A percentile compares a stretch with the other conserved stretches of the same genome.
Conservation (phyloP, 331 rosid genomes). For the Prunus yedoensis region DNA sequence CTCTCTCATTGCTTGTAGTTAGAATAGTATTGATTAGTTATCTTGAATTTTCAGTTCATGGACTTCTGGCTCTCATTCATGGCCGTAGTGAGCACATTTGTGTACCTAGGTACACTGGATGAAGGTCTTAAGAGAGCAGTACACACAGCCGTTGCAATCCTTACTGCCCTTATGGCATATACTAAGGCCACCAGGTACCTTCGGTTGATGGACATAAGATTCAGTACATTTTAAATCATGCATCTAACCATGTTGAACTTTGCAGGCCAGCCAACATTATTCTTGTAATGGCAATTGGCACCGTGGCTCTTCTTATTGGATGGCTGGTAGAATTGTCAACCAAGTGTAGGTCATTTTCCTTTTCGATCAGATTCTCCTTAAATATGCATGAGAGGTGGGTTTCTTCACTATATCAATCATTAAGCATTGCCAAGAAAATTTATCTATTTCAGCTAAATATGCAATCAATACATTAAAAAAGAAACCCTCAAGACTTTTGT, state of each 20-base stretch:
- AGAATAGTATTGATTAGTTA: conserved; percentile 3
- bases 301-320: conserved; percentile 70
- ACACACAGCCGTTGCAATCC: conserved; percentile 75
- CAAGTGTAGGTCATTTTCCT: conserved; percentile 57
- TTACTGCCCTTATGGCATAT: conserved; percentile 84
- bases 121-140: conserved; percentile 78
- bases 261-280: conserved; percentile 71
- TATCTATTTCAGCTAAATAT: not conserved
- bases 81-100: conserved; percentile 91
- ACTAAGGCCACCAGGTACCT: conserved; percentile 87
- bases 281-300: conserved; percentile 73
- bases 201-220: conserved; percentile 16
- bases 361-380: conserved; percentile 46
- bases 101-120: conserved; percentile 70
- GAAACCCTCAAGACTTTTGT: not conserved
- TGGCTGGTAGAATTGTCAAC: conserved; percentile 82
- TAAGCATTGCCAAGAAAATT: not conserved
- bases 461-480: not conserved
- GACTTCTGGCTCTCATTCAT: conserved; percentile 99
- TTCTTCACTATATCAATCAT: conserved; percentile 18
- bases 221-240: conserved; percentile 10
- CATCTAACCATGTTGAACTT: conserved; percentile 30
- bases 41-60: conserved; percentile 73
- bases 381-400: conserved; percentile 57
- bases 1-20: too few species aligned